These are phyloP conservation scores for Perkinsus olseni DNA, from an alignment of 169 alveolate species.

Conservation along the genomic window DNA sequence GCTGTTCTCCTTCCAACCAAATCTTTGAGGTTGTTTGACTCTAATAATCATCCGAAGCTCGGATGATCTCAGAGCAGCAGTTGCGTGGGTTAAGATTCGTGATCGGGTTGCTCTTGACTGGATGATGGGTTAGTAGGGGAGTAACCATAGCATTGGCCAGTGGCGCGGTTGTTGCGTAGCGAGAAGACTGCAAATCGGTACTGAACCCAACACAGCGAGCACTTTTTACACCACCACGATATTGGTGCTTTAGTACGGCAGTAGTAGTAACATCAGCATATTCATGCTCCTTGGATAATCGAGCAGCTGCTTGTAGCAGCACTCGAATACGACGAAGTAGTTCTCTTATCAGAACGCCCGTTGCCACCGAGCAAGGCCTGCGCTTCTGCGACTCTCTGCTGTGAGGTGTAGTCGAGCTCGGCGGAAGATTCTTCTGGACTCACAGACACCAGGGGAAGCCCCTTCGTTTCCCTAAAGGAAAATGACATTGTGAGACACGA, in stretches of 20 bases:
- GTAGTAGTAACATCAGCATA: neutral
- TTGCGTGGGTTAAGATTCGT: no score
- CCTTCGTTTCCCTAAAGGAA: neutral
- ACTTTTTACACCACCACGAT: neutral
- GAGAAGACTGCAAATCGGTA: no score
- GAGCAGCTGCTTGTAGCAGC: neutral
- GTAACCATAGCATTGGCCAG: no score
- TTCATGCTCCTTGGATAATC: neutral
- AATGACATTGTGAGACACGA: neutral
- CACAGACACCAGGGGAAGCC: neutral
- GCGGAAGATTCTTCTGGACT: neutral
- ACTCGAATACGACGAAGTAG: neutral
- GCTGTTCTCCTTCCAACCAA: no score
- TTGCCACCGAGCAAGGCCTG: neutral
- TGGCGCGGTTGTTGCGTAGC: no score
- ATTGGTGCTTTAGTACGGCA: neutral
- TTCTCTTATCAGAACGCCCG: neutral
- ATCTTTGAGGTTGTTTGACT: no score
- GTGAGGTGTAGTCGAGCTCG: neutral
- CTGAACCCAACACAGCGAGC: no score
- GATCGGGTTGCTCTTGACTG: no score
- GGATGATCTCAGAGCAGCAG: no score
- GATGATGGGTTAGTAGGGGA: no score
- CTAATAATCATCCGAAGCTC: no score
- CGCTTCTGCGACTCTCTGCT: neutral